Evolutionary conservation across 306 rosid genomes (phyloP).

Genomic region (Dalbergia cultrata): DNA sequence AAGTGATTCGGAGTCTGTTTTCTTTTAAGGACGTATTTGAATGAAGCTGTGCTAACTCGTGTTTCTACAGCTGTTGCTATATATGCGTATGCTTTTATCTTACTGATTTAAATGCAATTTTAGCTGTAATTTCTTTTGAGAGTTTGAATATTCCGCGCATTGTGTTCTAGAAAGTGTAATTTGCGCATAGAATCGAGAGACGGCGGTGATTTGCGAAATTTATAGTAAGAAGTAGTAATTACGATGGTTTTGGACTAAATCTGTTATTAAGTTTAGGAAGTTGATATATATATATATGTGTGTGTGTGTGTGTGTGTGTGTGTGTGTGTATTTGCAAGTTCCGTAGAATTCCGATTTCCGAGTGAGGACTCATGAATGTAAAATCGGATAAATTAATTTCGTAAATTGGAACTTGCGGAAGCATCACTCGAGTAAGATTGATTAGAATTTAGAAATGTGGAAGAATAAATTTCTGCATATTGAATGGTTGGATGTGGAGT

Average conservation of each 20-base stretch:
- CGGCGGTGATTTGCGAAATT: background rate
- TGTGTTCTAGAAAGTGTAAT: conserved; percentile 2
- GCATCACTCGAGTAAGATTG: background rate
- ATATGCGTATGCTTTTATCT: background rate
- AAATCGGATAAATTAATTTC: conserved; percentile 3
- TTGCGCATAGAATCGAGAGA: conserved; percentile 30
- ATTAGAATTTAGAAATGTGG: background rate
- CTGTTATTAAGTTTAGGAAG: background rate
- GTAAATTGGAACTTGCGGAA: background rate
- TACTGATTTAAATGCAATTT: conserved; percentile 23
- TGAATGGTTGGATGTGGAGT: conserved; percentile 19
- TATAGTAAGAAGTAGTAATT: background rate
- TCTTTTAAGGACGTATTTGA: background rate
- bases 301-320: too few species aligned
- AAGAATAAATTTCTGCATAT: conserved; percentile 12
- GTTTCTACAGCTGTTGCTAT: background rate
- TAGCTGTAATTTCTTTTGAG: conserved; percentile 27
- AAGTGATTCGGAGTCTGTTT: conserved; percentile 10
- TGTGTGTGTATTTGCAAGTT: background rate
- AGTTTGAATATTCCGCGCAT: conserved; percentile 22
- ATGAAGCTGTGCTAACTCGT: conserved; percentile 27
- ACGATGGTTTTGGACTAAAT: conserved; percentile 9
- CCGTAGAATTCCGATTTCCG: background rate
- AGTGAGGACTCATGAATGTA: conserved; percentile 6
- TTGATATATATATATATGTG: background rate